Conservation (phyloP, 352 stramenopile genomes). For the Blastocystis hominis region DNA sequence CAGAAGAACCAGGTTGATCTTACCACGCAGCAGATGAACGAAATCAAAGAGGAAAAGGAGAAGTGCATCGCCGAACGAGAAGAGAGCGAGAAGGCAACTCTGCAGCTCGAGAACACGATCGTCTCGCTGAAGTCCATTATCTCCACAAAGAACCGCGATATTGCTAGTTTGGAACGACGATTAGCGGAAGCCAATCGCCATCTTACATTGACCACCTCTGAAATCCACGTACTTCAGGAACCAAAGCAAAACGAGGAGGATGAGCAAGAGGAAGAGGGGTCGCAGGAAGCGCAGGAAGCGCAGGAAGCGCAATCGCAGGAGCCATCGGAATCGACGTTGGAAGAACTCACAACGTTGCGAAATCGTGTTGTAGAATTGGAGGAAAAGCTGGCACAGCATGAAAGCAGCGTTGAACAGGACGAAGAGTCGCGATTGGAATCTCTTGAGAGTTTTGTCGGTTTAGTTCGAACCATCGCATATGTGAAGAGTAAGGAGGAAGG, state of each 20-base stretch:
- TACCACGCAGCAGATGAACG: background rate
- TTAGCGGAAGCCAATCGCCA: background rate
- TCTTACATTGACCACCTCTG: background rate
- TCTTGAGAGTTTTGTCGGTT: background rate
- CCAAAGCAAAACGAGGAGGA: background rate
- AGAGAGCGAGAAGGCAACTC: background rate
- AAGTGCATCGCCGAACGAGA: background rate
- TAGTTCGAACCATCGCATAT: background rate
- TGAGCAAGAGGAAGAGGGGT: background rate
- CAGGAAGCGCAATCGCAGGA: background rate
- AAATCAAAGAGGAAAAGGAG: background rate
- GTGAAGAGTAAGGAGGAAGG: background rate
- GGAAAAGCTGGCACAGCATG: background rate
- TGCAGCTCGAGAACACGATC: background rate
- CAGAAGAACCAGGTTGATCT: conserved; percentile 30
- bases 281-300: background rate
- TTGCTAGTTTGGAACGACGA: background rate
- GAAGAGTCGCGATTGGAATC: conserved; percentile 5
- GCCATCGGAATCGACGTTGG: background rate
- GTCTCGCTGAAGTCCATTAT: conserved; percentile 12
- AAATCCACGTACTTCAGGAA: background rate
- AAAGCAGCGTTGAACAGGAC: background rate
- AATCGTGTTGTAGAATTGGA: background rate
- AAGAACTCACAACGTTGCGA: background rate
- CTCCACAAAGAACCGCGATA: conserved; percentile 36